Evolutionary conservation across 2,329 filamentous ascomycete genomes (phyloP).

Genomic region (Cladophialophora yegresii): DNA sequence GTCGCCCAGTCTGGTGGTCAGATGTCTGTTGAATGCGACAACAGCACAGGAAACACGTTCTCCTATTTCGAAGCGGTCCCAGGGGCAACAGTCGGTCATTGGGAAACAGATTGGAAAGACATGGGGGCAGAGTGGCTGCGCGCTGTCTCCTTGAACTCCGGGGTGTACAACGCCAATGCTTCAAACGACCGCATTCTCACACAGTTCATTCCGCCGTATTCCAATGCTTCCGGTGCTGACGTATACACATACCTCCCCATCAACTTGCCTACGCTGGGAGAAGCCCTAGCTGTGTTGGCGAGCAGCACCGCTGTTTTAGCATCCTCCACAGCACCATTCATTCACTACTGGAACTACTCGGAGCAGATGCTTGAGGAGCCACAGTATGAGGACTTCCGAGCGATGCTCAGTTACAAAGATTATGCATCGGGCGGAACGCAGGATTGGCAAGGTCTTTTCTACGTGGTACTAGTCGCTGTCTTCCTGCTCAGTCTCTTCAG

Average conservation of each 20-base stretch:
- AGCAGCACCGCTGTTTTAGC: constrained; percentile 67
- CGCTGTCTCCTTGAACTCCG: constrained; percentile 59
- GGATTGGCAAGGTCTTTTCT: constrained; percentile 66
- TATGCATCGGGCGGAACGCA: constrained; percentile 68
- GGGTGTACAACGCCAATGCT: constrained; percentile 58
- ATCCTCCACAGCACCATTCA: constrained; percentile 62
- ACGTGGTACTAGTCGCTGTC: constrained; percentile 64
- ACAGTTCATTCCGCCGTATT: constrained; percentile 53
- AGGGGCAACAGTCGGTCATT: constrained; percentile 40
- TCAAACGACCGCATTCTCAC: constrained; percentile 62
- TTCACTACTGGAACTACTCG: constrained; percentile 57
- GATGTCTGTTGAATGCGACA: constrained; percentile 65
- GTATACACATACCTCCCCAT: constrained; percentile 45
- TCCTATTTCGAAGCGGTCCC: constrained; percentile 56
- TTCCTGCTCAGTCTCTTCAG: constrained; percentile 63
- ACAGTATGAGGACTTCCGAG: constrained; percentile 63
- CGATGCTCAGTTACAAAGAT: constrained; percentile 63
- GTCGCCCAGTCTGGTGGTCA: constrained; percentile 59
- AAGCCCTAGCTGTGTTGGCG: constrained; percentile 70
- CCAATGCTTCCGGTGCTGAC: constrained; percentile 31
- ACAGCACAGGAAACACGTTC: constrained; percentile 56
- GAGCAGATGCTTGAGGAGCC: constrained; percentile 49
- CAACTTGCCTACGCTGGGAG: constrained; percentile 66
- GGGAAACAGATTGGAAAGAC: constrained; percentile 57
- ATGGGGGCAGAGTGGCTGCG: constrained; percentile 58